These are phyloP conservation scores for Poa annua DNA, from an alignment of 176 grass and related monocot genomes.

Conservation along the genomic window DNA sequence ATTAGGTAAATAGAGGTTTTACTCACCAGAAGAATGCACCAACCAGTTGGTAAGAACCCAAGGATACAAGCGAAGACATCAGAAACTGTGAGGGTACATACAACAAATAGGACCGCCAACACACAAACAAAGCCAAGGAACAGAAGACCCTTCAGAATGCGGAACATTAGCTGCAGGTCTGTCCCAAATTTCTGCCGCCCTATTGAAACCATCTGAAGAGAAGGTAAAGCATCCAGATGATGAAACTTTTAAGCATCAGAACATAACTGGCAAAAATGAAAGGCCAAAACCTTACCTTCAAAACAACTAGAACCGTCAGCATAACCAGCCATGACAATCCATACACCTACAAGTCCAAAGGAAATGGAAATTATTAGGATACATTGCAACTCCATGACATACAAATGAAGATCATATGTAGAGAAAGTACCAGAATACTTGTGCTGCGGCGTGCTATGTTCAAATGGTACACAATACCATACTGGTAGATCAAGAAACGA, in stretches of 20 bases:
- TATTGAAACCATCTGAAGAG: constrained; percentile 65
- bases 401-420: constrained; percentile 37
- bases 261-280: constrained; percentile 4
- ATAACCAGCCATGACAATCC: constrained; percentile 94
- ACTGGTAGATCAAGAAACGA: constrained; percentile 96
- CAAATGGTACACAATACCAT: constrained; percentile 96
- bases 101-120: constrained; percentile 78
- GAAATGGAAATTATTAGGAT: constrained; percentile 24
- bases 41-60: constrained; percentile 88
- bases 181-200: constrained; percentile 52
- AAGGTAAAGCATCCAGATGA: constrained; percentile 25
- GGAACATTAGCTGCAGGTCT: constrained; percentile 91
- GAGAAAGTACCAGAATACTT: constrained; percentile 74
- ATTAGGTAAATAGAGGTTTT: constrained; percentile 16
- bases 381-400: background rate
- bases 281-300: constrained; percentile 65
- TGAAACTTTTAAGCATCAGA: constrained; percentile 15
- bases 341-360: constrained; percentile 72
- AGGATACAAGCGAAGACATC: constrained; percentile 83
- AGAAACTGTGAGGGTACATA: constrained; percentile 61
- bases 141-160: constrained; percentile 88
- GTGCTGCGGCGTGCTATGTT: constrained; percentile 66
- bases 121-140: constrained; percentile 88
- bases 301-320: constrained; percentile 76
- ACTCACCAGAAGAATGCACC: constrained; percentile 94